Evolutionary conservation across 202 grass and related monocot genomes (phyloP).

Genomic region (Zoysia matrella): DNA sequence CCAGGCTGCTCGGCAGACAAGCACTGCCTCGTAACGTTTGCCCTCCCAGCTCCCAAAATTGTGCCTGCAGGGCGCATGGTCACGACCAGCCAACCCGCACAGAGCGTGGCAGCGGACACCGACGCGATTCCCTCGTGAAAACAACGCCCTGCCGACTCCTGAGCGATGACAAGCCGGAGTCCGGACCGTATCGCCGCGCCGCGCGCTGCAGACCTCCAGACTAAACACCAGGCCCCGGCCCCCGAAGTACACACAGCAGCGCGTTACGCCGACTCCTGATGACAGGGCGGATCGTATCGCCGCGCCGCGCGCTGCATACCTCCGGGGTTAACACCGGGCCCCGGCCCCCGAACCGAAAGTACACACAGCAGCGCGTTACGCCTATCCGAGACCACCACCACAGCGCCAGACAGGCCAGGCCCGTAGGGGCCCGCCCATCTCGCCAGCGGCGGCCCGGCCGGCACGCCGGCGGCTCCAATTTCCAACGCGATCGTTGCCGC

Average conservation of each 20-base stretch:
- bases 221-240: too few relatives aligned
- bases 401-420: neutral
- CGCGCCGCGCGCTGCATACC: too few relatives aligned
- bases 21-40: too few relatives aligned
- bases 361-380: neutral
- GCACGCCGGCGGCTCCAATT: slow-evolving; percentile 38
- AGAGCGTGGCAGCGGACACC: neutral
- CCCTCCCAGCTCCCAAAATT: neutral
- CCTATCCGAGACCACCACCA: neutral
- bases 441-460: neutral
- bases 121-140: neutral
- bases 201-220: neutral
- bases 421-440: neutral
- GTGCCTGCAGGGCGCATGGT: neutral
- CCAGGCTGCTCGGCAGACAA: too few relatives aligned
- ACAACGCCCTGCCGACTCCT: neutral
- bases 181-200: neutral
- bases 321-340: neutral
- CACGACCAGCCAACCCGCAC: too few relatives aligned
- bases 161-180: too few relatives aligned
- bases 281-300: too few relatives aligned
- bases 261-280: too few relatives aligned
- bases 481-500: slow-evolving; percentile 26
- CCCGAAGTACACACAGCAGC: too few relatives aligned
- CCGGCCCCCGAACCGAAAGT: neutral